These are phyloP conservation scores for Pseudomonodictys pantanalensis DNA, from an alignment of 495 filamentous ascomycete species.

Conservation along the genomic window DNA sequence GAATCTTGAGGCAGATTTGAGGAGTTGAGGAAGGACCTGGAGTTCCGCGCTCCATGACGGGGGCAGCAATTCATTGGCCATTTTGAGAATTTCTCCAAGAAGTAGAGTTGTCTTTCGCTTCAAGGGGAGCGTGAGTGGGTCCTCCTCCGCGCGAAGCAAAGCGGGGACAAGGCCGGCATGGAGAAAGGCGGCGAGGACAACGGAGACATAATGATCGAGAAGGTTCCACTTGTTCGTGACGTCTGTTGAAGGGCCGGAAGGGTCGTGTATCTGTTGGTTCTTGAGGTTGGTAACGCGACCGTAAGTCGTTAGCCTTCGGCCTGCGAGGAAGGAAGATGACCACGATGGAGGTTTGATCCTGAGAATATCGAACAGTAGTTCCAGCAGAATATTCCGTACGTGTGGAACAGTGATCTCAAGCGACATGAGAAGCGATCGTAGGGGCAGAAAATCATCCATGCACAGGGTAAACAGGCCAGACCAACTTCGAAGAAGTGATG, in stretches of 20 bases:
- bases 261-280: constrained; percentile 50
- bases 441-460: constrained; percentile 77
- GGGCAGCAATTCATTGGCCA: constrained; percentile 82
- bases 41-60: constrained; percentile 70
- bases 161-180: constrained; percentile 73
- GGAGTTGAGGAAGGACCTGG: constrained; percentile 79
- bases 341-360: constrained; percentile 94
- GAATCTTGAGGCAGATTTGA: constrained; percentile 70
- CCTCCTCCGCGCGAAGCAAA: constrained; percentile 63
- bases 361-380: constrained; percentile 85
- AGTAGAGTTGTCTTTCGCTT: constrained; percentile 87
- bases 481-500: constrained; percentile 90
- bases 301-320: constrained; percentile 85
- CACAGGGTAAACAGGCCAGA: constrained; percentile 79
- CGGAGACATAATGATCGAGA: constrained; percentile 86
- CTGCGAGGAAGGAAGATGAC: constrained; percentile 93
- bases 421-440: constrained; percentile 76
- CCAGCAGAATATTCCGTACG: constrained; percentile 66
- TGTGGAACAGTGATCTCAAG: constrained; percentile 68
- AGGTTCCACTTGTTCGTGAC: constrained; percentile 73
- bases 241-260: constrained; percentile 51
- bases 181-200: constrained; percentile 82
- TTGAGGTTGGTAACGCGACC: constrained; percentile 88
- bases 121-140: constrained; percentile 68
- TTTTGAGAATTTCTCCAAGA: constrained; percentile 83